Evolutionary conservation across 331 rosid genomes (phyloP).

Genomic region (Acacia concinna): DNA sequence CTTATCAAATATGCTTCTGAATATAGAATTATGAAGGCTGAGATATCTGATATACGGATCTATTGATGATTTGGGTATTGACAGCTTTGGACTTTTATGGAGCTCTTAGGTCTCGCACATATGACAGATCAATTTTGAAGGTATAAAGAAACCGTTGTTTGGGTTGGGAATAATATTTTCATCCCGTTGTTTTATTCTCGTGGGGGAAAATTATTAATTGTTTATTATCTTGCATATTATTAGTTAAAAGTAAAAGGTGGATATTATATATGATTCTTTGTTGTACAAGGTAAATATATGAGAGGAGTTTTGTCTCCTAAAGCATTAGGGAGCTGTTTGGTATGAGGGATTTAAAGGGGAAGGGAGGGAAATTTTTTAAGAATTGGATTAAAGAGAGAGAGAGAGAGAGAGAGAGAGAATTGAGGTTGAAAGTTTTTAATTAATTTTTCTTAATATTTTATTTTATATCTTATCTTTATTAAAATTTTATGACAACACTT

Average conservation of each 20-base stretch:
- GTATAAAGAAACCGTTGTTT: slow-evolving; percentile 42
- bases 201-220: not conserved
- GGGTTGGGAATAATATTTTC: slow-evolving; percentile 17
- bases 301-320: not conserved
- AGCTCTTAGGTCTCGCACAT: slow-evolving; percentile 88
- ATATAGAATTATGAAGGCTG: slow-evolving; percentile 11
- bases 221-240: slow-evolving; percentile 11
- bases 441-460: too few species aligned
- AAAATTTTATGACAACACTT: too few species aligned
- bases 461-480: too few species aligned
- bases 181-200: slow-evolving; percentile 8
- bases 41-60: not conserved
- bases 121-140: slow-evolving; percentile 78
- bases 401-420: too few species aligned
- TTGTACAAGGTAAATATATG: not conserved
- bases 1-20: slow-evolving; percentile 10
- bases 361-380: too few species aligned
- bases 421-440: too few species aligned
- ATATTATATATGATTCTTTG: not conserved
- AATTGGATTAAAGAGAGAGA: too few species aligned
- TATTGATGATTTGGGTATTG: slow-evolving; percentile 28
- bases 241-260: slow-evolving; percentile 6
- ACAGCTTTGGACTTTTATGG: slow-evolving; percentile 98
- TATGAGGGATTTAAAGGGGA: too few species aligned
- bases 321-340: too few species aligned